These are phyloP conservation scores for Zizania latifolia DNA, from an alignment of 176 grass and related monocot species.

Conservation along the genomic window DNA sequence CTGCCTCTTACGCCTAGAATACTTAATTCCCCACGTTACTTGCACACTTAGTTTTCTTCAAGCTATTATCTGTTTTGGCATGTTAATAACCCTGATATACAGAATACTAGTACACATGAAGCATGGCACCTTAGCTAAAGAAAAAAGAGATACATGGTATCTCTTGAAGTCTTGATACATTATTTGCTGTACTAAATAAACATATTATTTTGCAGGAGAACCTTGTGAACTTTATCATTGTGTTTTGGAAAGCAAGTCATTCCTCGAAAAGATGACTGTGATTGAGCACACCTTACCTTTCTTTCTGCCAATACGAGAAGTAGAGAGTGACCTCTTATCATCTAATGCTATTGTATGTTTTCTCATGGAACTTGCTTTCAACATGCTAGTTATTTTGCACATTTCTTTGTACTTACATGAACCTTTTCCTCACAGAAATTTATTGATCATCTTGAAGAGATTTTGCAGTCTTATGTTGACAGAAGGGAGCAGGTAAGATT, in stretches of 20 bases:
- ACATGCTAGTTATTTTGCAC: not conserved
- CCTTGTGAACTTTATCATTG: slow-evolving; percentile 95
- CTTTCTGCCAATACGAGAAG: slow-evolving; percentile 90
- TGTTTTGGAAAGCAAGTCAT: slow-evolving; percentile 95
- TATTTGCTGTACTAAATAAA: not conserved
- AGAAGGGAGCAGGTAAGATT: slow-evolving; percentile 91
- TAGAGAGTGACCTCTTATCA: slow-evolving; percentile 79
- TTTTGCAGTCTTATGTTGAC: slow-evolving; percentile 88
- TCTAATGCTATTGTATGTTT: slow-evolving; percentile 85
- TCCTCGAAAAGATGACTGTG: slow-evolving; percentile 96
- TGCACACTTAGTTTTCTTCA: slow-evolving; percentile 6
- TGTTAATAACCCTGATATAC: not conserved
- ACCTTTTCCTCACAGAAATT: slow-evolving; percentile 60
- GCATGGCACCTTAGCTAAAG: not conserved
- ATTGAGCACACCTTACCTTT: slow-evolving; percentile 86
- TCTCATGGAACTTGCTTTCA: not conserved
- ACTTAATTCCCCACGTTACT: too few species aligned
- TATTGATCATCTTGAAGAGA: slow-evolving; percentile 90
- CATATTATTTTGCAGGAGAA: slow-evolving; percentile 62
- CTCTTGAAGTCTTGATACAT: not conserved
- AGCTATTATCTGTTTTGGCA: not conserved
- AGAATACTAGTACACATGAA: not conserved
- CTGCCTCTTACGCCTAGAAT: too few species aligned
- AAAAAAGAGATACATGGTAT: not conserved
- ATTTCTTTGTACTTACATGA: not conserved